These are phyloP conservation scores for Leptodontidium sp. DNA, from an alignment of 2,329 filamentous ascomycete species.

Conservation along the genomic window DNA sequence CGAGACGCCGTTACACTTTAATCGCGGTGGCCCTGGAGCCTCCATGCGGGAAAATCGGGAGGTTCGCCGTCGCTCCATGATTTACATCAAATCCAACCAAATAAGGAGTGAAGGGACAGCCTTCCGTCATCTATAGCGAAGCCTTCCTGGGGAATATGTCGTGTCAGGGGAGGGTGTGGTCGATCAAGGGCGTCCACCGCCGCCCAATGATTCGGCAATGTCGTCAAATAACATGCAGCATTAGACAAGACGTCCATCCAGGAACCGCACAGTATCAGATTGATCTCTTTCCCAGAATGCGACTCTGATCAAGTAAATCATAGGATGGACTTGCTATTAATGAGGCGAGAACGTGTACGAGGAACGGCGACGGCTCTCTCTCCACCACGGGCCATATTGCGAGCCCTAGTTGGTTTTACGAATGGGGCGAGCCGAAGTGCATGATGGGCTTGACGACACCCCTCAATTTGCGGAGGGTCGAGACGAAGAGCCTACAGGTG, in stretches of 20 bases:
- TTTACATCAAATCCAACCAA: conserved; percentile 25
- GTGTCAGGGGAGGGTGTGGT: conserved; percentile 19
- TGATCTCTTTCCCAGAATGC: conserved; percentile 34
- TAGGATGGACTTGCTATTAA: conserved; percentile 32
- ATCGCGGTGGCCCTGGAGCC: conserved; percentile 27
- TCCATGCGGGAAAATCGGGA: conserved; percentile 37
- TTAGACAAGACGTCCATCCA: conserved; percentile 30
- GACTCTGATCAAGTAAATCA: conserved; percentile 33
- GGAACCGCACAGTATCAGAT: conserved; percentile 41
- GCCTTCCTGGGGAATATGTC: conserved; percentile 32
- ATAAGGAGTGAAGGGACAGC: conserved; percentile 28
- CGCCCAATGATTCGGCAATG: conserved; percentile 26
- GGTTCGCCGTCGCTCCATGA: conserved; percentile 32
- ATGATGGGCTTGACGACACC: conserved; percentile 23
- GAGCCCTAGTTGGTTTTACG: conserved; percentile 17
- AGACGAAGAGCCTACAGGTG: conserved; percentile 40
- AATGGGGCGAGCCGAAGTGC: conserved; percentile 23
- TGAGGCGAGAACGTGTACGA: conserved; percentile 17
- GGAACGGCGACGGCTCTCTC: conserved; percentile 16
- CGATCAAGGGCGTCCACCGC: conserved; percentile 1
- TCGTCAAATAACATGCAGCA: conserved; percentile 34
- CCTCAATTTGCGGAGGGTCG: conserved; percentile 36
- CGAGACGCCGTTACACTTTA: conserved; percentile 30
- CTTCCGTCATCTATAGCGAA: conserved; percentile 32
- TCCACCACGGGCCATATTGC: conserved; percentile 33